phyloP scores from a whole-genome alignment of 495 filamentous ascomycete genomes.

The Xylaria bambusicola region DNA sequence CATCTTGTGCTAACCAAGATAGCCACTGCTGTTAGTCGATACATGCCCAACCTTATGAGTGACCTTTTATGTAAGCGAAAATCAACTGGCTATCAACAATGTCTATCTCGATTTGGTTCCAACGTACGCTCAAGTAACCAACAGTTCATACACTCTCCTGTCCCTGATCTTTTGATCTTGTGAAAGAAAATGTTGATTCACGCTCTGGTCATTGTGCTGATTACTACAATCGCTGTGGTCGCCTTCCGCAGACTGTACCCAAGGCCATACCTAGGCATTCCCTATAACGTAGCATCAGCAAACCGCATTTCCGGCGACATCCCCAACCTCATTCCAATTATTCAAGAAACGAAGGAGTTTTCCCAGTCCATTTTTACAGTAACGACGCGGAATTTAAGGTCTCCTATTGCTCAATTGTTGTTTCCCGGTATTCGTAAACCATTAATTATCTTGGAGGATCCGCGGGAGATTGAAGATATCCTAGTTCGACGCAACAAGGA shows the following conservation, averaged over 20 bases:
- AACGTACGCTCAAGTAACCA: no score
- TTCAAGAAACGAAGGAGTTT: constrained; percentile 19
- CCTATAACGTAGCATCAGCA: constrained; percentile 35
- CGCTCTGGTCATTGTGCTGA: no score
- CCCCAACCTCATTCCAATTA: constrained; percentile 21
- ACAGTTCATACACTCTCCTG: no score
- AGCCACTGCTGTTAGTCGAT: no score
- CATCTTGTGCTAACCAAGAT: no score
- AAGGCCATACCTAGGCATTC: constrained; percentile 38
- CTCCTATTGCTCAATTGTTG: constrained; percentile 33
- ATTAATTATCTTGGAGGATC: constrained; percentile 33
- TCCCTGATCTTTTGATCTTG: no score
- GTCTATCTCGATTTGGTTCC: no score
- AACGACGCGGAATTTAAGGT: constrained; percentile 27
- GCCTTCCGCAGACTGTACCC: constrained; percentile 23
- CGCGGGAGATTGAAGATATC: constrained; percentile 34
- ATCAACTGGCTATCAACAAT: no score
- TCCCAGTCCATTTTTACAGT: constrained; percentile 18
- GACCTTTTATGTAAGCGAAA: no score
- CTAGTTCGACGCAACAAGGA: constrained; percentile 32
- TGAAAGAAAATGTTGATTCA: no score
- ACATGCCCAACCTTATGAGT: no score
- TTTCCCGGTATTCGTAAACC: constrained; percentile 24
- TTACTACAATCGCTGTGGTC: background rate
- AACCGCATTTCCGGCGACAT: constrained; percentile 35